These are phyloP conservation scores for Begonia masoniana DNA, from an alignment of 306 rosid genomes.

Conservation along the genomic window DNA sequence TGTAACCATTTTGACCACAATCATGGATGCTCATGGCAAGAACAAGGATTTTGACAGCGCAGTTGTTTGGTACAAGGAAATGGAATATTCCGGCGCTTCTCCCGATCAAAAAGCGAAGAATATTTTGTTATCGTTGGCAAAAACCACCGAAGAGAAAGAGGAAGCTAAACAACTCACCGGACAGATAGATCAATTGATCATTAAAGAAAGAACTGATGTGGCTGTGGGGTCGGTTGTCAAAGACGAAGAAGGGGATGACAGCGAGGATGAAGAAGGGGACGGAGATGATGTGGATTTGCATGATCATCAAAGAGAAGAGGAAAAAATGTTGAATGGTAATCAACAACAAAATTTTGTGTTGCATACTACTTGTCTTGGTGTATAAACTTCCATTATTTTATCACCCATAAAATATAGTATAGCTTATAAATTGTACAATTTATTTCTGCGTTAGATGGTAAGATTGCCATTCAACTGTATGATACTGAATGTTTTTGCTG, in stretches of 20 bases:
- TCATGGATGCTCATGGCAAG: constrained; percentile 90
- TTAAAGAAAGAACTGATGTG: constrained; percentile 14
- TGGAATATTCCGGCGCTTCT: constrained; percentile 45
- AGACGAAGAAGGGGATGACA: constrained; percentile 24
- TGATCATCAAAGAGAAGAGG: constrained; percentile 2
- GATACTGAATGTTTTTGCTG: no score
- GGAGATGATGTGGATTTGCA: constrained; percentile 16
- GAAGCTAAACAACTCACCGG: constrained; percentile 47
- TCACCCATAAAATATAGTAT: no score
- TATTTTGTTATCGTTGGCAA: constrained; percentile 64
- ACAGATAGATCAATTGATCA: constrained; percentile 17
- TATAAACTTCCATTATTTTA: no score
- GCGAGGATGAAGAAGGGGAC: constrained; percentile 19
- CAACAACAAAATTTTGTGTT: constrained; percentile 14
- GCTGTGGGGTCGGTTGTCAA: constrained; percentile 13
- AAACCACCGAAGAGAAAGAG: constrained; percentile 40
- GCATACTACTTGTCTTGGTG: no score
- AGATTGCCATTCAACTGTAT: no score
- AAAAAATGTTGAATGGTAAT: constrained; percentile 9
- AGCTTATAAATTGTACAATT: no score
- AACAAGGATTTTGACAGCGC: constrained; percentile 63
- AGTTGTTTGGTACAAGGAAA: constrained; percentile 78
- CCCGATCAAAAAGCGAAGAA: constrained; percentile 87
- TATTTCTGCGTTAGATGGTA: no score
- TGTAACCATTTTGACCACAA: constrained; percentile 56